Conservation (phyloP, 345 rosid genomes). For the Citrus glauca region DNA sequence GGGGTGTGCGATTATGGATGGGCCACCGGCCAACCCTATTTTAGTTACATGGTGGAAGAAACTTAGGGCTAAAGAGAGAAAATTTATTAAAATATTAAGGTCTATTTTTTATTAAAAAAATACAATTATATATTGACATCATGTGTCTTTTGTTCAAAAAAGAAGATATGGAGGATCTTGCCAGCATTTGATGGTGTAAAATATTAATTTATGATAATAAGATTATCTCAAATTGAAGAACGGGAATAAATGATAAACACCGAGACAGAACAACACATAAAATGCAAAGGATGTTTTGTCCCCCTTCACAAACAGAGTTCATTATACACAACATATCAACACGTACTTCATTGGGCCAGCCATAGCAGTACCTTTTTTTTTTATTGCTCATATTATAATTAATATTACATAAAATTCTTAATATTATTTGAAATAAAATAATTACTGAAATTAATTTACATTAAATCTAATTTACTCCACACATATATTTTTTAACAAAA, state of each 20-base stretch:
- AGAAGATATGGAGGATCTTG: neutral
- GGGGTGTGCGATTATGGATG: neutral
- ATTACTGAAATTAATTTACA: too few relatives aligned
- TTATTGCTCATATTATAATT: too few relatives aligned
- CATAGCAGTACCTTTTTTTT: too few relatives aligned
- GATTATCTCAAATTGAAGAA: neutral
- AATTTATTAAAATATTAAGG: too few relatives aligned
- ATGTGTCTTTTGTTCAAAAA: neutral
- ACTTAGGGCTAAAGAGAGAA: neutral
- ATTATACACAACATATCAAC: neutral
- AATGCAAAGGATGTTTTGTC: neutral
- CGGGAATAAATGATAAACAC: neutral
- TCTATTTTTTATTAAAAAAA: too few relatives aligned
- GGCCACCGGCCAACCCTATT: neutral
- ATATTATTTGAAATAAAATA: too few relatives aligned
- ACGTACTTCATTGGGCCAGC: neutral
- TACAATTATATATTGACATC: neutral
- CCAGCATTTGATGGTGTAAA: neutral
- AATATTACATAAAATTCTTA: too few relatives aligned
- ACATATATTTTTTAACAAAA: too few relatives aligned
- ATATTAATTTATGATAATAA: too few relatives aligned
- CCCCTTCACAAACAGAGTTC: neutral
- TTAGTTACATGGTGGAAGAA: neutral
- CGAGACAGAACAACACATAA: neutral
- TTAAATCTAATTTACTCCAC: too few relatives aligned